These are phyloP conservation scores for Xylariaceae sp. DNA, from an alignment of 2,329 filamentous ascomycete genomes.

Conservation along the genomic window DNA sequence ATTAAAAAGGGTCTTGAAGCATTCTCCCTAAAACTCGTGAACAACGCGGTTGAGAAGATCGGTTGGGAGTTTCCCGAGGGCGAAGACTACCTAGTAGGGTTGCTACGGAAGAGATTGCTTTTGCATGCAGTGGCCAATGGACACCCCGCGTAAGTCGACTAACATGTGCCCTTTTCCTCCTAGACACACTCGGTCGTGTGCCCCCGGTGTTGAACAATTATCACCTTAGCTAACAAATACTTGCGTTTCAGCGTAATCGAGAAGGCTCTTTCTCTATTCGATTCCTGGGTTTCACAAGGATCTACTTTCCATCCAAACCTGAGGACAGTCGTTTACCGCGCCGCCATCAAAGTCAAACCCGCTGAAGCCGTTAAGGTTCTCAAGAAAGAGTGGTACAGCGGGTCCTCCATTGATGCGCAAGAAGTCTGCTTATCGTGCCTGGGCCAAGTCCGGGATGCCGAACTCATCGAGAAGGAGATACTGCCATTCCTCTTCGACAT, in stretches of 20 bases:
- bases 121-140: slow-evolving; percentile 69
- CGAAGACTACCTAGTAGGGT: slow-evolving; percentile 77
- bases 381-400: slow-evolving; percentile 78
- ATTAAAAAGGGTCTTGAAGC: slow-evolving; percentile 70
- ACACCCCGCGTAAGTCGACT: slow-evolving; percentile 61
- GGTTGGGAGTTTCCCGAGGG: slow-evolving; percentile 78
- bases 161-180: slow-evolving; percentile 1
- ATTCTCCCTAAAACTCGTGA: slow-evolving; percentile 74
- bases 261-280: slow-evolving; percentile 75
- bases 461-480: slow-evolving; percentile 62
- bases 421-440: slow-evolving; percentile 77
- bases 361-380: slow-evolving; percentile 66
- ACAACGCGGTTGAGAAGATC: slow-evolving; percentile 68
- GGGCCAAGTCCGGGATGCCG: slow-evolving; percentile 64
- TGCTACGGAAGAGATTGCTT: slow-evolving; percentile 80
- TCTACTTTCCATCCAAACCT: slow-evolving; percentile 76
- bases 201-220: not conserved
- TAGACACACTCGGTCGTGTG: not conserved
- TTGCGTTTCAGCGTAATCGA: slow-evolving; percentile 52
- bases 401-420: slow-evolving; percentile 84
- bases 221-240: slow-evolving; percentile 19
- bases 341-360: slow-evolving; percentile 67
- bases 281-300: slow-evolving; percentile 67
- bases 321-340: slow-evolving; percentile 73
- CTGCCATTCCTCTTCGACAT: slow-evolving; percentile 75